These are phyloP conservation scores for Galerina marginata DNA, from an alignment of 768 basidiomycete genomes.

Conservation along the genomic window DNA sequence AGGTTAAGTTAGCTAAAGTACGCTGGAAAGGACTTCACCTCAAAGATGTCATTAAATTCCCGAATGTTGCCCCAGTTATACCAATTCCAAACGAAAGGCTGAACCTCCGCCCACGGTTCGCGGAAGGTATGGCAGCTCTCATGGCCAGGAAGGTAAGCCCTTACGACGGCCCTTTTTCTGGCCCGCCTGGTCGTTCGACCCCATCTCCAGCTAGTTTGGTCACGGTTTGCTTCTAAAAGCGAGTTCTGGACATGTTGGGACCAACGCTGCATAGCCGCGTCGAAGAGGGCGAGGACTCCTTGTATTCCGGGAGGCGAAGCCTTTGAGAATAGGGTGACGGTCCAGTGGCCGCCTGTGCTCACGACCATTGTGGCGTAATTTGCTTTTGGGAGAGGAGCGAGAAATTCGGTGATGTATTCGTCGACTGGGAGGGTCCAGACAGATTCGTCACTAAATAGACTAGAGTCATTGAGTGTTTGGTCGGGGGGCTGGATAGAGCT, in stretches of 20 bases:
- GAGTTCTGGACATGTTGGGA: conserved; percentile 53
- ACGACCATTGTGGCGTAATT: conserved; percentile 68
- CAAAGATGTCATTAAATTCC: conserved; percentile 61
- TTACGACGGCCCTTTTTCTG: conserved; percentile 48
- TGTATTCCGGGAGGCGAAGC: conserved; percentile 50
- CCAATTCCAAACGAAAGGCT: conserved; percentile 51
- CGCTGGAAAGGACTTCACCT: conserved; percentile 43
- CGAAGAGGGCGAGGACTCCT: conserved; percentile 61
- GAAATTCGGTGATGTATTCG: conserved; percentile 59
- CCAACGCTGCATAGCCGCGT: conserved; percentile 61
- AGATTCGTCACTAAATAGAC: conserved; percentile 60
- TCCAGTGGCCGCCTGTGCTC: conserved; percentile 76
- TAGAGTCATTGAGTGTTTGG: conserved; percentile 28
- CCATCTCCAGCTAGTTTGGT: neutral
- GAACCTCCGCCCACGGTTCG: conserved; percentile 51
- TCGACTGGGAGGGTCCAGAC: conserved; percentile 58
- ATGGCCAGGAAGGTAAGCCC: conserved; percentile 70
- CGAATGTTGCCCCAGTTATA: conserved; percentile 72
- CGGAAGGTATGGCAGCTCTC: conserved; percentile 62
- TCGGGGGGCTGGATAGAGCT: conserved; percentile 35
- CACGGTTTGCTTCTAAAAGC: conserved; percentile 23
- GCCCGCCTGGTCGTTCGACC: conserved; percentile 26
- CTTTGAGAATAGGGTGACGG: conserved; percentile 53
- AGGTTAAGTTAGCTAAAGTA: neutral
- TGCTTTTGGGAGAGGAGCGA: conserved; percentile 48